phyloP scores from a whole-genome alignment of 768 basidiomycete genomes.

The Collybia nuda region DNA sequence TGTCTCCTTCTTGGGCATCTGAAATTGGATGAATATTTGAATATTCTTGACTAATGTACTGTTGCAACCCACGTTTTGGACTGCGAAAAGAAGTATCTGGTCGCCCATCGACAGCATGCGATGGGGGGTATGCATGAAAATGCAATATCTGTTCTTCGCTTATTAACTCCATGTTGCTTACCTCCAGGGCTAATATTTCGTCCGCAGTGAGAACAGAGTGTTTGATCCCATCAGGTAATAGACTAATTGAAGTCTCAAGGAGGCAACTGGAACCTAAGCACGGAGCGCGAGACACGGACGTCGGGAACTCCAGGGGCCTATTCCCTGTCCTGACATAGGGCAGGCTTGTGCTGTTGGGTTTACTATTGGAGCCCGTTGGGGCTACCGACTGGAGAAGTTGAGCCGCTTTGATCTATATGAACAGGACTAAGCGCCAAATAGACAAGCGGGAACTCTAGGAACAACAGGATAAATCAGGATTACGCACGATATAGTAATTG shows the following conservation, averaged over 20 bases:
- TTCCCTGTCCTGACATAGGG: conserved; percentile 23
- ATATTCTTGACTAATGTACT: conserved; percentile 22
- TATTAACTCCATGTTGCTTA: conserved; percentile 28
- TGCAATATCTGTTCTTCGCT: conserved; percentile 28
- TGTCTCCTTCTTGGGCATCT: conserved; percentile 29
- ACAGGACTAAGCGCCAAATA: not conserved
- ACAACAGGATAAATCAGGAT: not conserved
- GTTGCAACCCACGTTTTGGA: conserved; percentile 23
- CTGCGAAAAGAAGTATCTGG: conserved; percentile 51
- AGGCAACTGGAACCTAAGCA: conserved; percentile 46
- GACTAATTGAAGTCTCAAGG: conserved; percentile 50
- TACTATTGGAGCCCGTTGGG: conserved; percentile 1
- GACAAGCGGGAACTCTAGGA: not conserved
- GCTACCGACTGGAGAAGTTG: conserved; percentile 39
- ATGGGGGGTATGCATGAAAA: conserved; percentile 47
- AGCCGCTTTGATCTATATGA: conserved; percentile 41
- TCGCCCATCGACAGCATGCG: conserved; percentile 57
- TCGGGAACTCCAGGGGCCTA: too few species aligned
- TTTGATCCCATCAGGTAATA: conserved; percentile 33
- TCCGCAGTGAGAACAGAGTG: conserved; percentile 22
- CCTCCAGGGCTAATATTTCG: conserved; percentile 45
- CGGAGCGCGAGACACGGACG: conserved; percentile 28
- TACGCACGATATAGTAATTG: conserved; percentile 54
- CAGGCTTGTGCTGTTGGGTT: conserved; percentile 3
- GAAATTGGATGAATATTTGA: not conserved